Percentiles rank a stretch among this genome's conserved stretches.
Evolutionary conservation across 1,284 basidiomycete species (phyloP).

Genomic region (Dichomitus squalens): DNA sequence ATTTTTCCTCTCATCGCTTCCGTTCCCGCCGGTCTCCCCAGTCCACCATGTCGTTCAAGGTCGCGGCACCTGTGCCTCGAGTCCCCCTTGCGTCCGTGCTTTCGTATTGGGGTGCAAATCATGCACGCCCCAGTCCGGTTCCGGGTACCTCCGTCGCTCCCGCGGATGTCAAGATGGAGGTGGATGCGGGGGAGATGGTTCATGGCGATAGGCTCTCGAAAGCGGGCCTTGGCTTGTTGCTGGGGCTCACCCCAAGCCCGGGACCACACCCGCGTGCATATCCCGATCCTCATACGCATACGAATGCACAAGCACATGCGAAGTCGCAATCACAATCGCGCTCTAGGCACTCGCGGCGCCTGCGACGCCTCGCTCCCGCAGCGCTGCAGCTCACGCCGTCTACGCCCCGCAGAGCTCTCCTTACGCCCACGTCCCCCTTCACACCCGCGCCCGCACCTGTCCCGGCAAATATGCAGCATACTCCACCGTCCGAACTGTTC

Average conservation of each 20-base stretch:
- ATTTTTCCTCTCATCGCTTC: slow-evolving; percentile 10
- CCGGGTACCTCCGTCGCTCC: background rate
- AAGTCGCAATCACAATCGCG: slow-evolving; percentile 16
- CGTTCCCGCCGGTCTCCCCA: slow-evolving; percentile 9
- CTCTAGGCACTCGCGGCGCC: slow-evolving; percentile 21
- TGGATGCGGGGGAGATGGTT: background rate
- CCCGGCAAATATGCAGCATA: background rate
- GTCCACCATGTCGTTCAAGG: slow-evolving; percentile 16
- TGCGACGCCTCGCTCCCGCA: slow-evolving; percentile 23
- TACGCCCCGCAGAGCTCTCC: slow-evolving; percentile 12
- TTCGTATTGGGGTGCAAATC: slow-evolving; percentile 15
- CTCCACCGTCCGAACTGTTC: slow-evolving; percentile 3
- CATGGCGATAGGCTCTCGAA: background rate
- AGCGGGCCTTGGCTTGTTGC: slow-evolving; percentile 14
- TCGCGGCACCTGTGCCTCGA: slow-evolving; percentile 19
- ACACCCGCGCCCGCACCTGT: background rate
- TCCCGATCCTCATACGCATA: slow-evolving; percentile 1
- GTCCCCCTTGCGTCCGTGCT: slow-evolving; percentile 16
- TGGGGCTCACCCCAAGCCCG: slow-evolving; percentile 13
- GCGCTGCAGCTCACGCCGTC: slow-evolving; percentile 21
- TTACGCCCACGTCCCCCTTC: slow-evolving; percentile 1
- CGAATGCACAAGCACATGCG: background rate
- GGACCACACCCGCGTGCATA: slow-evolving; percentile 8
- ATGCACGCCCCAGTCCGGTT: slow-evolving; percentile 7
- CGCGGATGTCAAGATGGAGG: slow-evolving; percentile 6